Conservation (phyloP, 495 filamentous ascomycete genomes). For the Apodospora peruviana region DNA sequence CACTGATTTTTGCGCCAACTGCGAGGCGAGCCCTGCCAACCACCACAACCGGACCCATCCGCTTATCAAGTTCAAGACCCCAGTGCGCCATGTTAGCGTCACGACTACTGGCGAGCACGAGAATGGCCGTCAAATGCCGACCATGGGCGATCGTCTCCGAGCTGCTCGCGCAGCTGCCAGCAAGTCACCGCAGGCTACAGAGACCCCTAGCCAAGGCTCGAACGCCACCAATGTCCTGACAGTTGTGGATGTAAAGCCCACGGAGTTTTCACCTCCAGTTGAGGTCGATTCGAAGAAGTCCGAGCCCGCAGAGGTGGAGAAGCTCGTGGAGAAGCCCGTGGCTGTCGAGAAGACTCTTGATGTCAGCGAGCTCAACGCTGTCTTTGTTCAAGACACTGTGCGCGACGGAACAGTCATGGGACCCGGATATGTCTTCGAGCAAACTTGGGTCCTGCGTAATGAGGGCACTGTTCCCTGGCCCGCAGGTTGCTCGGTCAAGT, state of each 20-base stretch:
- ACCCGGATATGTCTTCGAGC: slow-evolving; percentile 68
- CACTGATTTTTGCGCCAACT: slow-evolving; percentile 91
- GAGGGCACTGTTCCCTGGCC: slow-evolving; percentile 77
- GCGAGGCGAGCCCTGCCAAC: slow-evolving; percentile 81
- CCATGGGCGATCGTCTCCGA: slow-evolving; percentile 60
- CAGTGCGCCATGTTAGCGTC: slow-evolving; percentile 83
- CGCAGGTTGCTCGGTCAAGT: slow-evolving; percentile 82
- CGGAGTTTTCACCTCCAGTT: slow-evolving; percentile 27
- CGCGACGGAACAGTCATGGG: slow-evolving; percentile 67
- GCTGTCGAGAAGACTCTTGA: slow-evolving; percentile 18
- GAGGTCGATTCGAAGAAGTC: slow-evolving; percentile 26
- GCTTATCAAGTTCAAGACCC: slow-evolving; percentile 93
- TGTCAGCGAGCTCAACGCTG: slow-evolving; percentile 53
- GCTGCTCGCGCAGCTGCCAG: slow-evolving; percentile 20
- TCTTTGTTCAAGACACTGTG: slow-evolving; percentile 74
- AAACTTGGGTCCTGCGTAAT: slow-evolving; percentile 90
- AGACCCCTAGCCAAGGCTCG: slow-evolving; percentile 46
- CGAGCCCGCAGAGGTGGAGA: slow-evolving; percentile 20
- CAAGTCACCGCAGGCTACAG: slow-evolving; percentile 46
- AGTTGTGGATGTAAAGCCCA: slow-evolving; percentile 64
- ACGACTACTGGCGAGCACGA: slow-evolving; percentile 75
- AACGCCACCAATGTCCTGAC: slow-evolving; percentile 63
- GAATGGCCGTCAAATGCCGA: slow-evolving; percentile 50
- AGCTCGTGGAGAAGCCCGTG: slow-evolving; percentile 10
- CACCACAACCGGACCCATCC: slow-evolving; percentile 91